phyloP scores from a whole-genome alignment of 2,329 filamentous ascomycete species.

The Paecilomyces niveus region DNA sequence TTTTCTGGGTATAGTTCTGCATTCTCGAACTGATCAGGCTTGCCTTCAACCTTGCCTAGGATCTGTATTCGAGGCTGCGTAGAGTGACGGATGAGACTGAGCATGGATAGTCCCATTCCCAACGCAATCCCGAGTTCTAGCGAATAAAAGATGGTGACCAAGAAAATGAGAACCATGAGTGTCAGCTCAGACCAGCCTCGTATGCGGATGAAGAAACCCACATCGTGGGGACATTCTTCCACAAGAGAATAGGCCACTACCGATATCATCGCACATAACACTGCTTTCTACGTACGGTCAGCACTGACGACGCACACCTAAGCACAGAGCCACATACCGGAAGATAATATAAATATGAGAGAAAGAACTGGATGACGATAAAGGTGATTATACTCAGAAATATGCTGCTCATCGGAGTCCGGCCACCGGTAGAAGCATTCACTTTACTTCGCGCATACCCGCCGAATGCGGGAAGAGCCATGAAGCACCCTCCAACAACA shows the following conservation, averaged over 20 bases:
- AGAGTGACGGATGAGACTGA: constrained; percentile 83
- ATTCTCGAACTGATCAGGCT: constrained; percentile 71
- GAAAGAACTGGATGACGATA: constrained; percentile 69
- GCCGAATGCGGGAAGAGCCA: constrained; percentile 87
- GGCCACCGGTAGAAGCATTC: constrained; percentile 84
- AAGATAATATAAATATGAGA: constrained; percentile 91
- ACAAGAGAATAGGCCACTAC: constrained; percentile 92
- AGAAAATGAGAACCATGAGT: constrained; percentile 84
- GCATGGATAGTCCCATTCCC: constrained; percentile 81
- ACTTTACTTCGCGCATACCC: constrained; percentile 95
- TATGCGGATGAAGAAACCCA: constrained; percentile 81
- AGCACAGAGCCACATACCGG: constrained; percentile 57
- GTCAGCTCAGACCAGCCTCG: constrained; percentile 77
- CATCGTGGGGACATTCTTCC: constrained; percentile 89
- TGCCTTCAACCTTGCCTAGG: constrained; percentile 78
- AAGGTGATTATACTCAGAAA: constrained; percentile 78
- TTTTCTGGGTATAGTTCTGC: constrained; percentile 65
- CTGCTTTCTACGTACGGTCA: constrained; percentile 62
- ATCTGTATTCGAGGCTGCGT: constrained; percentile 95
- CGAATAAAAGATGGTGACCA: constrained; percentile 91
- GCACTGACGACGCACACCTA: not conserved
- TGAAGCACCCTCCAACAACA: constrained; percentile 83
- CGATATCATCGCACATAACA: constrained; percentile 87
- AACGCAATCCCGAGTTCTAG: constrained; percentile 88
- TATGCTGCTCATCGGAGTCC: constrained; percentile 88